Base-by-base conservation (phyloP, 257 asterid species). In the Solanum rostratum region DNA sequence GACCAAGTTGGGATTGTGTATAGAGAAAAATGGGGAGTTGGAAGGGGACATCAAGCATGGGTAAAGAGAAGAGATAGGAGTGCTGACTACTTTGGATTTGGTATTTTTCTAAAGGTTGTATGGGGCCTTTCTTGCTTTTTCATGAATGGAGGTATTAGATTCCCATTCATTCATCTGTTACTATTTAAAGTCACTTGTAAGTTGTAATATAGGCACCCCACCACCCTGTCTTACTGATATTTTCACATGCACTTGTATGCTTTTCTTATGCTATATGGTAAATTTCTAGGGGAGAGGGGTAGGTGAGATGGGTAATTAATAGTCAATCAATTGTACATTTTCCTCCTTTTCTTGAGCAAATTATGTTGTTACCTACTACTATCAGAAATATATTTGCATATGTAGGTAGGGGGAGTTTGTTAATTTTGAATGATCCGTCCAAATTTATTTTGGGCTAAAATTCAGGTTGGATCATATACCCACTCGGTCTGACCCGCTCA, bases 41-140 rank as follows among this genome's bases (percentile, higher is more conserved):
- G 87, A 70, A 79, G 83, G 57, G 66, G 86, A 59, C 84, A 57
- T 6, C 15, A 50, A 78, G 81, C 83, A 29, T 55, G 39, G 84
- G 15, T 29, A 33, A 33, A 50, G 83, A 19, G 65, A 24, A 53
- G 86, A 83, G 86, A 78, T 76, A 54, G 66, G 55, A n/a, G 69
- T 71, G 89, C 43, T 52, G 84, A 76, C 78, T 60, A 63, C 10
- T 18, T 81, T 62, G 85, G 85, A 73, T 81, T 87, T 84, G 57
- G 76, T 53, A 66, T 76, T 65, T 83, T 55, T 22, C 59, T 45
- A 14, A 68, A 20, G 29, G 73, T 33, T 33, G 19, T 43, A 50
- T 16, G 49, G 50, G 78, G 52, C 41, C 33, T 49, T 49, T 16
- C 20, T 19, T 29, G 18, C 6, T 41, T 84, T 39, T 82, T 79